phyloP scores from a whole-genome alignment of 768 basidiomycete species.

The Clathrus columnatus region DNA sequence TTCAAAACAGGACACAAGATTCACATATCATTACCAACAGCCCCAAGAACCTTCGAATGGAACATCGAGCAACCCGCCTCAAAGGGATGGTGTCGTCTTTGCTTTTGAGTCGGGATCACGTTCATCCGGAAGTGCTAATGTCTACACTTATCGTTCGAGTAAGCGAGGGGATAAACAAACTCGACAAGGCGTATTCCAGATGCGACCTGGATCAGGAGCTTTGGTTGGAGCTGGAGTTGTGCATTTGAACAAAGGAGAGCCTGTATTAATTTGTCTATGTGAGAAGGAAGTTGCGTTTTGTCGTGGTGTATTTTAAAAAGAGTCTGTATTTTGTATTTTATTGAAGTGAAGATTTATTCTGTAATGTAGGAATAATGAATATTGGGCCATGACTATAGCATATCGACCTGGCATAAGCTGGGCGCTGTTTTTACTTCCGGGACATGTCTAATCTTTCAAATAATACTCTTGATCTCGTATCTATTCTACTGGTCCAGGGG shows the following conservation, averaged over 20 bases:
- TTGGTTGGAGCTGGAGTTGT: constrained; percentile 67
- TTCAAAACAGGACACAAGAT: constrained; percentile 83
- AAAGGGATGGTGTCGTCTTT: constrained; percentile 36
- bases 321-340: neutral
- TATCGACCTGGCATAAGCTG: too few species aligned
- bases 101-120: constrained; percentile 74
- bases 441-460: neutral
- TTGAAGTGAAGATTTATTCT: too few species aligned
- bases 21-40: constrained; percentile 62
- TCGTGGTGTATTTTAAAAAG: neutral
- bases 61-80: too few species aligned
- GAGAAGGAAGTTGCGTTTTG: constrained; percentile 49
- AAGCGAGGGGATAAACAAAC: constrained; percentile 46
- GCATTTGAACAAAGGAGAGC: constrained; percentile 20
- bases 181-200: constrained; percentile 73
- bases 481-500: neutral
- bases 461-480: neutral
- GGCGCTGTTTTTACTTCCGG: too few species aligned
- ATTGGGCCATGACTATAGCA: too few species aligned
- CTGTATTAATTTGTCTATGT: constrained; percentile 59
- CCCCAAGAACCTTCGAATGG: too few species aligned
- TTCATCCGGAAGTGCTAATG: constrained; percentile 62
- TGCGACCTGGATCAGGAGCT: constrained; percentile 66
- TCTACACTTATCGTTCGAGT: constrained; percentile 71
- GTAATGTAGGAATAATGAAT: too few species aligned